These are phyloP conservation scores for Peterozyma xylosa DNA, from an alignment of 805 yeast genomes.

Conservation along the genomic window DNA sequence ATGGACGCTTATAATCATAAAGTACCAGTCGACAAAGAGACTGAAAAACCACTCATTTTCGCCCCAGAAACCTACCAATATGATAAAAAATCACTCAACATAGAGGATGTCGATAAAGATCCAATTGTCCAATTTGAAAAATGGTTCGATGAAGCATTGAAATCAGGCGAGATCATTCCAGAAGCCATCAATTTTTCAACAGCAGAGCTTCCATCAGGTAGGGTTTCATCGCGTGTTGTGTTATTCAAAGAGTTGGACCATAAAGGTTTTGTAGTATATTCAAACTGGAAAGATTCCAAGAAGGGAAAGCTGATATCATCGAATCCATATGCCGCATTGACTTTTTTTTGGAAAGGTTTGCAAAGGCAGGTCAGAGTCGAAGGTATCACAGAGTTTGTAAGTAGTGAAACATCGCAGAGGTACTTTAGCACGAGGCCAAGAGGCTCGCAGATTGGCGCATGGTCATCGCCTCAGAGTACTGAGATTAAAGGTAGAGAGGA, in stretches of 20 bases:
- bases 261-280: conserved; percentile 78
- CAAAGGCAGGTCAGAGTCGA: conserved; percentile 94
- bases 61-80: conserved; percentile 90
- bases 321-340: conserved; percentile 76
- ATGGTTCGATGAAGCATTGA: conserved; percentile 80
- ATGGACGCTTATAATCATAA: too few relatives aligned
- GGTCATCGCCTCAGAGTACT: conserved; percentile 88
- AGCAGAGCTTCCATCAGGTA: conserved; percentile 82
- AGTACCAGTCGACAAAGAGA: neutral
- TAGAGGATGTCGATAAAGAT: conserved; percentile 39
- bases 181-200: conserved; percentile 88
- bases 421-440: conserved; percentile 87
- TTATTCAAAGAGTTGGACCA: conserved; percentile 85
- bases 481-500: conserved; percentile 51
- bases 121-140: conserved; percentile 74
- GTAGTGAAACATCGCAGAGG: conserved; percentile 63
- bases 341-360: conserved; percentile 85
- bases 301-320: conserved; percentile 64
- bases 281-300: conserved; percentile 87
- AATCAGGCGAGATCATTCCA: conserved; percentile 54
- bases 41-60: conserved; percentile 28
- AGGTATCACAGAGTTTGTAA: conserved; percentile 70
- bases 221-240: conserved; percentile 79
- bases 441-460: conserved; percentile 91
- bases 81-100: conserved; percentile 55